phyloP scores from a whole-genome alignment of 352 stramenopile genomes.

The Aphanomyces stellatus region DNA sequence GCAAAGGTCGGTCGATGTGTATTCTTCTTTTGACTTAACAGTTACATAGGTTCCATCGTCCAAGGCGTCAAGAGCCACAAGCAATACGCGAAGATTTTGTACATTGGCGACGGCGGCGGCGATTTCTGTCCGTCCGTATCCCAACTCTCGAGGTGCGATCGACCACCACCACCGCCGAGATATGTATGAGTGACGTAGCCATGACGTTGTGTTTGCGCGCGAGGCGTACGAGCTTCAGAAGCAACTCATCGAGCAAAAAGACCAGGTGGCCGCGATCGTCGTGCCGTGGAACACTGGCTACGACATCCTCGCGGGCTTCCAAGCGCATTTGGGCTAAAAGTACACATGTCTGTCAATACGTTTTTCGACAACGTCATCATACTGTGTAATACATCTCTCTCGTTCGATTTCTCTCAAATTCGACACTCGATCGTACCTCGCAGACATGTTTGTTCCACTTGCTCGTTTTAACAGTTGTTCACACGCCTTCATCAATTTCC shows the following conservation, averaged over 20 bases:
- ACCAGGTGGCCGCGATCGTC: conserved; percentile 34
- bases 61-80: conserved; percentile 32
- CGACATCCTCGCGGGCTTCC: conserved; percentile 50
- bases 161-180: background rate
- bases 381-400: no score
- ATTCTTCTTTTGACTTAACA: background rate
- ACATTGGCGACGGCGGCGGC: conserved; percentile 59
- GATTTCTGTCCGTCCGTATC: conserved; percentile 55
- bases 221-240: conserved; percentile 26
- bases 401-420: no score
- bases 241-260: conserved; percentile 21
- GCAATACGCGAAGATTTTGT: conserved; percentile 43
- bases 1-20: conserved; percentile 37
- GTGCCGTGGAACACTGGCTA: conserved; percentile 48
- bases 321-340: conserved; percentile 6
- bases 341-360: no score
- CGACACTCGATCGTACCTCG: no score
- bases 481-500: no score
- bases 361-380: no score
- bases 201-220: conserved; percentile 58
- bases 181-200: conserved; percentile 16
- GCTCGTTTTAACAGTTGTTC: no score
- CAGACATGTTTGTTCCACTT: no score
- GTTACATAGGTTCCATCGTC: conserved; percentile 35
- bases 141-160: conserved; percentile 38